phyloP scores from a whole-genome alignment of 441 rosid genomes.

The Adansonia gregorii region DNA sequence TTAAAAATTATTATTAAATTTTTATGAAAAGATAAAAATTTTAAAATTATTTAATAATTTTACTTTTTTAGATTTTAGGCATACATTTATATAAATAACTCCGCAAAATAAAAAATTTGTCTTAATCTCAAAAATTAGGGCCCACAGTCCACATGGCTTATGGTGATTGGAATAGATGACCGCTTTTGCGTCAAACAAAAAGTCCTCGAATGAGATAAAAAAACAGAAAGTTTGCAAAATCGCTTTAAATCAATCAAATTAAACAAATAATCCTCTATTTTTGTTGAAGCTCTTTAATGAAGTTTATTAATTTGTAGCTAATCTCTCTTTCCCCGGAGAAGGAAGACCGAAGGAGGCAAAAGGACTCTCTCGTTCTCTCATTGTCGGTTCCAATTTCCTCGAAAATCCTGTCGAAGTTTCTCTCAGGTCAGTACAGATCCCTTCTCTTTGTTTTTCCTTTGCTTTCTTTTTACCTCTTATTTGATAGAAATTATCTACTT shows the following conservation, averaged over 20 bases:
- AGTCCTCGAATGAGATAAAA: too few relatives aligned
- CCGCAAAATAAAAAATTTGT: background rate
- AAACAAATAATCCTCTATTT: background rate
- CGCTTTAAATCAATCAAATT: too few relatives aligned
- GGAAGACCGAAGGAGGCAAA: background rate
- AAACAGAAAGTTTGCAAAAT: too few relatives aligned
- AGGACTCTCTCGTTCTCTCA: background rate
- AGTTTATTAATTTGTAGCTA: background rate
- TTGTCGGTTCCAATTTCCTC: background rate
- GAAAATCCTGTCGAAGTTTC: background rate
- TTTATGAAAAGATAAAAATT: too few relatives aligned
- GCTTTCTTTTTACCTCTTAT: background rate
- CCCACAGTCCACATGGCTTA: background rate
- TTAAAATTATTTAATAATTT: too few relatives aligned
- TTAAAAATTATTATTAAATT: too few relatives aligned
- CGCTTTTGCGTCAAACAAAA: background rate
- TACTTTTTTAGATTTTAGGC: too few relatives aligned
- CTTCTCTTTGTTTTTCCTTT: background rate
- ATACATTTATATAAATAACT: too few relatives aligned
- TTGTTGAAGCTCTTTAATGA: background rate
- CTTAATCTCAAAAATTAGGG: background rate
- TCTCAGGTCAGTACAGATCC: background rate
- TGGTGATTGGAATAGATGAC: background rate
- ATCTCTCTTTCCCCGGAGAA: background rate
- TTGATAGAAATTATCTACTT: background rate